phyloP scores from a whole-genome alignment of 1,139 yeast genomes.

The Taphrina confusa region DNA sequence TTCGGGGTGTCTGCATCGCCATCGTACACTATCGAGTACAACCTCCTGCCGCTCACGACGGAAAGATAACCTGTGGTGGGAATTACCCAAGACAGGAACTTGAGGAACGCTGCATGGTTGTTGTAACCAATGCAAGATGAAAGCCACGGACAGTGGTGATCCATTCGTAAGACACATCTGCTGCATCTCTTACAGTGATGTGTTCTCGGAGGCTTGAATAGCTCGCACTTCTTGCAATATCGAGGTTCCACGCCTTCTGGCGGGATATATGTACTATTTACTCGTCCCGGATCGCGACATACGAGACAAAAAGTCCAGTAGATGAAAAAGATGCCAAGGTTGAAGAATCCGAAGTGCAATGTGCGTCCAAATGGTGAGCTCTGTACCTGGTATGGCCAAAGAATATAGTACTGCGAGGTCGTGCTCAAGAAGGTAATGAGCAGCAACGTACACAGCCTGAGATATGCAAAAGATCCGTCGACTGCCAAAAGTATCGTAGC shows the following conservation, averaged over 20 bases:
- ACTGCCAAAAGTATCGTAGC: not conserved
- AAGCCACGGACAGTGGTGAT: constrained; percentile 89
- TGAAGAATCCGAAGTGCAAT: constrained; percentile 13
- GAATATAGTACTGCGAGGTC: constrained; percentile 13
- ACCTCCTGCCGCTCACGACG: not conserved
- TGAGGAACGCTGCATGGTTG: constrained; percentile 78
- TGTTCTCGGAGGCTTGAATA: constrained; percentile 70
- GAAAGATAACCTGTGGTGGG: constrained; percentile 47
- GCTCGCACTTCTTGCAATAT: constrained; percentile 55
- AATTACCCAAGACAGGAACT: constrained; percentile 57
- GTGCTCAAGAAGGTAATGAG: constrained; percentile 21
- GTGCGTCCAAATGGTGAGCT: not conserved
- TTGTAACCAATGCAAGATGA: constrained; percentile 77
- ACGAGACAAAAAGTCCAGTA: constrained; percentile 26
- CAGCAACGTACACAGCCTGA: constrained; percentile 1
- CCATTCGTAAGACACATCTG: constrained; percentile 72
- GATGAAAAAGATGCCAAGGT: constrained; percentile 17
- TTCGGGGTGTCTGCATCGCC: not conserved
- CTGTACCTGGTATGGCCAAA: not conserved
- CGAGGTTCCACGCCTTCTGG: constrained; percentile 13
- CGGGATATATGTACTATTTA: constrained; percentile 5
- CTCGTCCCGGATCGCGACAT: constrained; percentile 26
- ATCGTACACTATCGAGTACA: not conserved
- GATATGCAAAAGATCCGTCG: constrained; percentile 6
- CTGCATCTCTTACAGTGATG: constrained; percentile 68